Percentiles rank a stretch among this genome's conserved stretches.
phyloP scores from a whole-genome alignment of 129 eudicot species.

The Ambrosia artemisiifolia region DNA sequence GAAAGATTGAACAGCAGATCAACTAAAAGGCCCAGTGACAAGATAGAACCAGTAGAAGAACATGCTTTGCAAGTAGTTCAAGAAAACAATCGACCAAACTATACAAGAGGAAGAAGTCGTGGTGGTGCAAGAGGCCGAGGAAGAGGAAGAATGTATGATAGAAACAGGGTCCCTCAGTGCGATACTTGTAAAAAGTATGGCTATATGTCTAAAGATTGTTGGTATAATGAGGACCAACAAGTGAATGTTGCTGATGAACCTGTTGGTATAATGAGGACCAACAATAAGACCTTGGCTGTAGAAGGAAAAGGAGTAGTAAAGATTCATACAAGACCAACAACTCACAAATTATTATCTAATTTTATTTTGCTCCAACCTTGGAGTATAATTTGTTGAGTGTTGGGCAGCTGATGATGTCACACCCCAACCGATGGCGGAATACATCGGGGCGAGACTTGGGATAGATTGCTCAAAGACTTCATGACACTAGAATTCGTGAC shows the following conservation, averaged over 20 bases:
- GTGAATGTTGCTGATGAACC: background rate
- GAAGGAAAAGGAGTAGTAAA: background rate
- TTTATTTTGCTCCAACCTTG: background rate
- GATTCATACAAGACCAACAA: background rate
- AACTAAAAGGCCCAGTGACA: too few relatives aligned
- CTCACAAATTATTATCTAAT: background rate
- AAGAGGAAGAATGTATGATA: background rate
- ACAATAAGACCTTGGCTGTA: background rate
- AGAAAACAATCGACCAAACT: too few relatives aligned
- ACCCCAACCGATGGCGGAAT: too few relatives aligned
- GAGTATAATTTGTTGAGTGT: background rate
- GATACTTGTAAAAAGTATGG: background rate
- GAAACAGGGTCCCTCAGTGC: background rate
- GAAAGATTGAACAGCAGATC: too few relatives aligned
- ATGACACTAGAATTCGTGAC: too few relatives aligned
- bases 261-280: background rate
- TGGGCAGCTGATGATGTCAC: background rate
- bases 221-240: background rate
- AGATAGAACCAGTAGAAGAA: too few relatives aligned
- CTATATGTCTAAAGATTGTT: background rate
- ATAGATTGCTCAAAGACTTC: too few relatives aligned
- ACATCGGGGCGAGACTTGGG: too few relatives aligned
- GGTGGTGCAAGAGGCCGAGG: background rate
- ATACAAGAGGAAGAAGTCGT: background rate
- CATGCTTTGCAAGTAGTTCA: too few relatives aligned